Conservation (phyloP, 2,329 filamentous ascomycete species). For the Nemania sp. region DNA sequence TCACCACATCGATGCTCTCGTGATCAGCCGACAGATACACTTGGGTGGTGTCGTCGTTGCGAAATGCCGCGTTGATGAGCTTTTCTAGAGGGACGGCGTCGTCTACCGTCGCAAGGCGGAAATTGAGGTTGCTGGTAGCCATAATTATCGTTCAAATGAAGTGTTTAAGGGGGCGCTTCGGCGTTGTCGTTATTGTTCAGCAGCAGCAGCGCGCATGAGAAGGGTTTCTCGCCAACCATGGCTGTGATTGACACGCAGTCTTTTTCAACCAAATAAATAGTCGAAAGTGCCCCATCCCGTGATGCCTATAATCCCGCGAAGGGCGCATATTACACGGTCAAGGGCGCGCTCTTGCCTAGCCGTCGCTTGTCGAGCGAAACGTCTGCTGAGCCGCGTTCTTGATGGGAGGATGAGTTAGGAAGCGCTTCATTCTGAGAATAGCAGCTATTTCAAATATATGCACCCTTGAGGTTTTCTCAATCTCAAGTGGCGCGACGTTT, state of each 20-base stretch:
- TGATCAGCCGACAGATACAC: conserved; percentile 28
- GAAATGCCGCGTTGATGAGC: conserved; percentile 30
- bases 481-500: too few relatives aligned
- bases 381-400: neutral
- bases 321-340: conserved; percentile 7
- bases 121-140: conserved; percentile 16
- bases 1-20: conserved; percentile 11
- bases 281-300: neutral
- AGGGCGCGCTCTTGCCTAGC: conserved; percentile 16
- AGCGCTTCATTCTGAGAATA: too few relatives aligned
- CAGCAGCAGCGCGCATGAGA: neutral
- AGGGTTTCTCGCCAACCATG: neutral
- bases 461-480: too few relatives aligned
- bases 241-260: neutral
- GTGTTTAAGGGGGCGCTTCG: neutral
- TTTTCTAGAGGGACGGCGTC: conserved; percentile 28
- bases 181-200: neutral
- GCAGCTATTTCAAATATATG: too few relatives aligned
- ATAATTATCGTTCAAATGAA: neutral
- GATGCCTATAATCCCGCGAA: neutral
- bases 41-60: conserved; percentile 25
- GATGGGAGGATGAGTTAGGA: too few relatives aligned
- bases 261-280: neutral
- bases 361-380: neutral
- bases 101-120: conserved; percentile 30